A percentile compares a stretch with the other conserved stretches of the same genome.
Conservation (phyloP, 2,329 filamentous ascomycete species). For the Talaromyces verruculosus region DNA sequence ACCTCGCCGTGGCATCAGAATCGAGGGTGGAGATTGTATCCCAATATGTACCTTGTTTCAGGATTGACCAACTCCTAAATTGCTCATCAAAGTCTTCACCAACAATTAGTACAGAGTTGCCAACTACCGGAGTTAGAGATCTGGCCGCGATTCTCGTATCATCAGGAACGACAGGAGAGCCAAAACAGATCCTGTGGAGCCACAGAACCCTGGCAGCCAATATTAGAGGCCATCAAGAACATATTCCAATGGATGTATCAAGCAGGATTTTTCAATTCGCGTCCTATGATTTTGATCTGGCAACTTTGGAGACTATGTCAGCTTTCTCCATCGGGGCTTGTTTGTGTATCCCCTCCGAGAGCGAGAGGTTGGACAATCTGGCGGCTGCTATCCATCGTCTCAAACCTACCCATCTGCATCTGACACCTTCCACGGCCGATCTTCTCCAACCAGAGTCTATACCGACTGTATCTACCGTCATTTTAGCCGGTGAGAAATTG, state of each 20-base stretch:
- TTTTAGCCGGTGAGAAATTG: conserved; percentile 8
- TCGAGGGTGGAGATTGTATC: background rate
- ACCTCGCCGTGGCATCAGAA: background rate
- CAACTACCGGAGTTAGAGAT: background rate
- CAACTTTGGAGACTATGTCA: conserved; percentile 31
- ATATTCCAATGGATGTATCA: conserved; percentile 34
- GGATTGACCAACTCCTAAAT: background rate
- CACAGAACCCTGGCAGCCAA: conserved; percentile 37
- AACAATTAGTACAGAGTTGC: background rate
- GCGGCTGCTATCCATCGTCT: conserved; percentile 40
- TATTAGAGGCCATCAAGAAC: background rate
- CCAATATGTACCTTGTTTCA: background rate
- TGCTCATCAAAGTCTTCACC: background rate
- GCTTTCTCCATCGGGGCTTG: conserved; percentile 29
- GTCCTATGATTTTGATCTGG: conserved; percentile 30
- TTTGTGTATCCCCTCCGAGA: conserved; percentile 17
- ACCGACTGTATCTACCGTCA: background rate
- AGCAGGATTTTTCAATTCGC: conserved; percentile 41
- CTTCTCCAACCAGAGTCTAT: background rate
- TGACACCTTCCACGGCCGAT: conserved; percentile 12
- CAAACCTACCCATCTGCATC: background rate
- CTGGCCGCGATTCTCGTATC: conserved; percentile 24
- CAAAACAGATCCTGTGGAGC: conserved; percentile 44
- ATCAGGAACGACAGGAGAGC: conserved; percentile 47
- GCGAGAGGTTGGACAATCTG: conserved; percentile 34